Evolutionary conservation across 2,329 filamentous ascomycete genomes (phyloP), one percentile per base, ranked within the genome.

Genomic region (Ascochyta pisi): DNA sequence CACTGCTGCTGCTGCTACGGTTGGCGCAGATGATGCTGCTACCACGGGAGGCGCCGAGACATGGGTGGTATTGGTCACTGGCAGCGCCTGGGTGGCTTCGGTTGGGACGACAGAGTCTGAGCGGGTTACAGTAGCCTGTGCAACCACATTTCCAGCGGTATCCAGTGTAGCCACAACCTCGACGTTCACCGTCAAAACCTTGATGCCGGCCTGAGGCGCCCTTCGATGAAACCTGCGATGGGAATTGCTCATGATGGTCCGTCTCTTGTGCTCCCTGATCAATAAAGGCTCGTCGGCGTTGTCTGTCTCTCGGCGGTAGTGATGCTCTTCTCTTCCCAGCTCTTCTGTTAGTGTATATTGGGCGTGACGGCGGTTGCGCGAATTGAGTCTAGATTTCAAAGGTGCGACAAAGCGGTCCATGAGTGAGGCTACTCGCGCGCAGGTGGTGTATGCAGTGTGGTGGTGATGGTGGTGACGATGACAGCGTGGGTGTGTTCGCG

Each of bases 201-300:
- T 58, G 19, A 59, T 49, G 22, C 58, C 43, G 6, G 48, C 57
- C 46, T 58, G 61, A 10, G 62, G 64, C 43, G 63, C 61, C 38
- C 72, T 72, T 54, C 67, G 73, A 55, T 76, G 74, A 48, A 73
- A 72, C 46, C 70, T 52, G 46, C 65, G 64, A 62, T 76, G 74
- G 41, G 60, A 61, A 50, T 64, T 63, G 31, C 65, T 67, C 68
- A 76, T 73, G 59, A 62, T 58, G 37, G 61, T 48, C 42, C 63
- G 64, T 31, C 61, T 62, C 33, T 54, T 64, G 41, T 60, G 63
- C 45, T 67, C 64, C 22, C 64, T 65, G 10, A 61, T 37, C 34
- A 66, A 48, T 27, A 67, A 44, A 22, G 64, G 62, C 26, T 60
- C 61, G 55, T 62, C 59, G 24, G 50, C 27, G 40, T 34, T 43